Percentiles rank a stretch among this genome's conserved stretches.
phyloP scores from a whole-genome alignment of 345 rosid species.

The Raphanus sativus region DNA sequence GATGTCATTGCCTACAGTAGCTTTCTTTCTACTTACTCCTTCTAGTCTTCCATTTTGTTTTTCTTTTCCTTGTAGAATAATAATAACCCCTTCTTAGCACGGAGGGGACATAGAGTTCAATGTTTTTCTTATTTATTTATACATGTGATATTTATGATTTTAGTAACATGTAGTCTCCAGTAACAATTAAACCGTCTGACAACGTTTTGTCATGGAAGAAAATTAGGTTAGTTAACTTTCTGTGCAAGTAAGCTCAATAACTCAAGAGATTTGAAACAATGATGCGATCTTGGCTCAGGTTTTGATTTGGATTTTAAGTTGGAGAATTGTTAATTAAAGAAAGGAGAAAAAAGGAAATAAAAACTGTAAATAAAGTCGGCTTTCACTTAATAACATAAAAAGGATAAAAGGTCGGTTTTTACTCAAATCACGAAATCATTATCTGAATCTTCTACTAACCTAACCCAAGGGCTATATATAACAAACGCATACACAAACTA shows the following conservation, averaged over 20 bases:
- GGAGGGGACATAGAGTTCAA: conserved; percentile 11
- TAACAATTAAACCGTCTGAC: background rate
- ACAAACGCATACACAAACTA: background rate
- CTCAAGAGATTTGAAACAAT: too few relatives aligned
- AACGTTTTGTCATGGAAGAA: background rate
- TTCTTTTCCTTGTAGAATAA: background rate
- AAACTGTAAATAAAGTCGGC: background rate
- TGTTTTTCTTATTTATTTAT: background rate
- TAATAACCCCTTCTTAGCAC: conserved; percentile 8
- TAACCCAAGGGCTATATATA: background rate
- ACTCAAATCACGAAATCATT: background rate
- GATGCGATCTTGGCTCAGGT: background rate
- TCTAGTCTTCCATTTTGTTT: conserved; percentile 39
- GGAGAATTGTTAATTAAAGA: background rate
- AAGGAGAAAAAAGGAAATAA: background rate
- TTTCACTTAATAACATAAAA: background rate
- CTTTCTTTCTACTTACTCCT: conserved; percentile 66
- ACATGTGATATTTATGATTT: background rate
- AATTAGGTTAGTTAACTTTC: background rate
- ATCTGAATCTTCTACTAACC: background rate
- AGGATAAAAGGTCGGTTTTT: background rate
- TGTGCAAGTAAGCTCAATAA: background rate
- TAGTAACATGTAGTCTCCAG: background rate
- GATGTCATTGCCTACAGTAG: conserved; percentile 73
- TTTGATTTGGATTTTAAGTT: background rate